Evolutionary conservation across 208 protist genomes (phyloP).

Genomic region (Leishmania braziliensis): DNA sequence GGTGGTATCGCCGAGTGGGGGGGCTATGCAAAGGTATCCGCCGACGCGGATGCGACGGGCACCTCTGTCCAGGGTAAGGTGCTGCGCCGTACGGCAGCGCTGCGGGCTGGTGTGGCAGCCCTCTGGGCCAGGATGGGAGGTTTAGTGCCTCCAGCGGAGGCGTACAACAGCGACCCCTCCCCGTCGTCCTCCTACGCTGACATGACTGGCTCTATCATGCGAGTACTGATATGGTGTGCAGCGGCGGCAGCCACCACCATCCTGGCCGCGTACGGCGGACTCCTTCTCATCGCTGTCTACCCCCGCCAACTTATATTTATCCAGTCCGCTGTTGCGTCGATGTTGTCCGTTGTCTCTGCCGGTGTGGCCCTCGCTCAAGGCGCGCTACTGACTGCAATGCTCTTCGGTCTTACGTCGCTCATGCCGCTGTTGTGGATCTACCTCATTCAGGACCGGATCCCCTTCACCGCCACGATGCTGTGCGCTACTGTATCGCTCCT

Average conservation of each 20-base stretch:
- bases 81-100: slow-evolving; percentile 9
- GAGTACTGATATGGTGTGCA: slow-evolving; percentile 11
- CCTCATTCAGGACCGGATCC: slow-evolving; percentile 63
- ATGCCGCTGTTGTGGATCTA: slow-evolving; percentile 66
- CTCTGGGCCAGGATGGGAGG: slow-evolving; percentile 17
- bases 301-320: slow-evolving; percentile 35
- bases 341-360: slow-evolving; percentile 28
- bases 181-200: background rate
- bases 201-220: background rate
- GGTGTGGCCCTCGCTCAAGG: slow-evolving; percentile 23
- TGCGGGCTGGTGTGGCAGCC: slow-evolving; percentile 23
- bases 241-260: slow-evolving; percentile 18
- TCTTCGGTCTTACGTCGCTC: slow-evolving; percentile 36
- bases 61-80: background rate
- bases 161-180: background rate
- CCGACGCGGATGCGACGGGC: background rate
- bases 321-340: slow-evolving; percentile 26
- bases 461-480: slow-evolving; percentile 58
- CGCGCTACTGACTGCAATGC: slow-evolving; percentile 11
- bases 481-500: slow-evolving; percentile 40
- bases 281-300: slow-evolving; percentile 30
- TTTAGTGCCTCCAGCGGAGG: background rate
- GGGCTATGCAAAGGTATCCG: slow-evolving; percentile 4
- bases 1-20: slow-evolving; percentile 11
- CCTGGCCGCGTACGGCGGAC: slow-evolving; percentile 21